Percentiles rank a stretch among this genome's conserved stretches.
phyloP scores from a whole-genome alignment of 345 rosid species.

The Gossypium turneri region DNA sequence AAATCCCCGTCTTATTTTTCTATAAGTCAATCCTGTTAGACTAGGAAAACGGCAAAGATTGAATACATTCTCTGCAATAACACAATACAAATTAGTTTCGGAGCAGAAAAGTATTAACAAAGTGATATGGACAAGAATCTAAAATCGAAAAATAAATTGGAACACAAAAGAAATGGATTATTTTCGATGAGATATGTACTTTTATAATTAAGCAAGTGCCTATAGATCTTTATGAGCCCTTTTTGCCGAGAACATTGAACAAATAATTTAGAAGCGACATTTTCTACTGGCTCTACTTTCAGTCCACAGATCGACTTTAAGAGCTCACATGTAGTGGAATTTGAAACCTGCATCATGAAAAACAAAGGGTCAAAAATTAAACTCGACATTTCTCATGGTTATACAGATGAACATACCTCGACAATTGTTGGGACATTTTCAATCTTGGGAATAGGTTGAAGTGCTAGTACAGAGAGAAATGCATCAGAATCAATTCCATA shows the following conservation, averaged over 20 bases:
- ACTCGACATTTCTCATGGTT: slow-evolving; percentile 5
- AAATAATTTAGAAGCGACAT: slow-evolving; percentile 82
- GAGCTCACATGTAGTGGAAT: slow-evolving; percentile 73
- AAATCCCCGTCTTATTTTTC: slow-evolving; percentile 68
- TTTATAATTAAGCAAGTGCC: slow-evolving; percentile 86
- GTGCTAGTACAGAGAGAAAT: slow-evolving; percentile 87
- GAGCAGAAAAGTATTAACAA: slow-evolving; percentile 9
- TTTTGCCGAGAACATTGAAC: slow-evolving; percentile 98
- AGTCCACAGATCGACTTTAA: slow-evolving; percentile 80
- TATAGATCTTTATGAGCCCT: slow-evolving; percentile 87
- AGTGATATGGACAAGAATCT: slow-evolving; percentile 6
- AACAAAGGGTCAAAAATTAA: slow-evolving; percentile 1
- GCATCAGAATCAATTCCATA: slow-evolving; percentile 92
- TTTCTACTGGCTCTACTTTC: slow-evolving; percentile 91
- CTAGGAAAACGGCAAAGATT: slow-evolving; percentile 80
- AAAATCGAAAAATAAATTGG: not conserved
- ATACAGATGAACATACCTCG: slow-evolving; percentile 50
- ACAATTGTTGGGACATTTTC: slow-evolving; percentile 84
- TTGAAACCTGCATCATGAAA: slow-evolving; percentile 60
- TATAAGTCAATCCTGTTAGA: slow-evolving; percentile 58
- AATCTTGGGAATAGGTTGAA: slow-evolving; percentile 75
- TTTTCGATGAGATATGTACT: slow-evolving; percentile 14
- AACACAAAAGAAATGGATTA: no score
- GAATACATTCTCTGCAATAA: slow-evolving; percentile 87
- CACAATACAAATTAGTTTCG: slow-evolving; percentile 25